Conservation (phyloP, 1,284 basidiomycete genomes). For the Austroboletus novae-zelandiae region DNA sequence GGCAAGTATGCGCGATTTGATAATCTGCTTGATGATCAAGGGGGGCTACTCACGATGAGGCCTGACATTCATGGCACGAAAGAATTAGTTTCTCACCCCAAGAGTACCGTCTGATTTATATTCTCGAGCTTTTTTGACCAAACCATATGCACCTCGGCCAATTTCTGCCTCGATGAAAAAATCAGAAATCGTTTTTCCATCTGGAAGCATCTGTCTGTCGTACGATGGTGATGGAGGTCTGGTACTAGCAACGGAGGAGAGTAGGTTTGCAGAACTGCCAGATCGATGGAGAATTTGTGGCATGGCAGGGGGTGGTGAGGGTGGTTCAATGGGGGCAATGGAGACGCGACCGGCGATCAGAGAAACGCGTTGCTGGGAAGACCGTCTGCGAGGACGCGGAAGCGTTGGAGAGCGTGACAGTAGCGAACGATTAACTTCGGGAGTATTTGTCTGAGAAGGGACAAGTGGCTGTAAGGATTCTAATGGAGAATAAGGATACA, state of each 20-base stretch:
- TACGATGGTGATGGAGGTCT: constrained; percentile 57
- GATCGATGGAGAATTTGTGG: constrained; percentile 62
- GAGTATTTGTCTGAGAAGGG: constrained; percentile 19
- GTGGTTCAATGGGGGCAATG: constrained; percentile 68
- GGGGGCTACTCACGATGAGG: constrained; percentile 46
- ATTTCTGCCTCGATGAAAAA: constrained; percentile 85
- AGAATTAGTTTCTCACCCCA: constrained; percentile 60
- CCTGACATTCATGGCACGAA: constrained; percentile 10
- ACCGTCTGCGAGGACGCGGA: constrained; percentile 66
- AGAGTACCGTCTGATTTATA: constrained; percentile 71
- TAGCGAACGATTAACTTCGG: constrained; percentile 27
- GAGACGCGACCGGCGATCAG: constrained; percentile 76
- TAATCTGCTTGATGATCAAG: constrained; percentile 95
- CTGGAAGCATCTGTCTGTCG: constrained; percentile 50
- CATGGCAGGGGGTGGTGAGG: constrained; percentile 54
- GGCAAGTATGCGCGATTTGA: constrained; percentile 96
- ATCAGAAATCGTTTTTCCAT: constrained; percentile 68
- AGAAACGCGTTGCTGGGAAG: constrained; percentile 79
- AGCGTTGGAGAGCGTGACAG: constrained; percentile 41
- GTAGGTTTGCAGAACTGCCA: constrained; percentile 56
- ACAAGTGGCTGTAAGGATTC: constrained; percentile 7
- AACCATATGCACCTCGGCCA: constrained; percentile 94
- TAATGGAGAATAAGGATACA: constrained; percentile 36
- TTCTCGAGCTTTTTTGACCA: constrained; percentile 89
- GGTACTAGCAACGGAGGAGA: constrained; percentile 58